phyloP scores from a whole-genome alignment of 768 basidiomycete species.

The Boletus tomentosulus region DNA sequence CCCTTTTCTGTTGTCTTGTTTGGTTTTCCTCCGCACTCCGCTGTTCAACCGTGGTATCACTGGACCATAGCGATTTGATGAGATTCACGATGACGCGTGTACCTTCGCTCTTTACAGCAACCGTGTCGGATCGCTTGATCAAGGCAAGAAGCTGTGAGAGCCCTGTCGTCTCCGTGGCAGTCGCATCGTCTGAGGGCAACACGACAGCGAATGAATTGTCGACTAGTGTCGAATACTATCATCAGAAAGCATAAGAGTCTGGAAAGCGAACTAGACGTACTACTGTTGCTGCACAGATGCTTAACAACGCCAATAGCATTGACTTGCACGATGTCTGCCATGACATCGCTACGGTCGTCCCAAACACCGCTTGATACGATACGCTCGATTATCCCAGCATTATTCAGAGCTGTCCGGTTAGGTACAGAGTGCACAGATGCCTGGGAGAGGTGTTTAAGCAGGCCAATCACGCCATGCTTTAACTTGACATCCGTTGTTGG shows the following conservation, averaged over 20 bases:
- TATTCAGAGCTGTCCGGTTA: conserved; percentile 57
- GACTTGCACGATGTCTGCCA: conserved; percentile 84
- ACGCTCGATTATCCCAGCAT: conserved; percentile 58
- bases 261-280: conserved; percentile 39
- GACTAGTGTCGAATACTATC: conserved; percentile 23
- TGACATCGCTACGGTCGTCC: conserved; percentile 65
- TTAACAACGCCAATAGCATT: conserved; percentile 86
- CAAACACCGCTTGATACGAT: conserved; percentile 65
- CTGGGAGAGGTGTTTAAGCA: conserved; percentile 84
- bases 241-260: conserved; percentile 30
- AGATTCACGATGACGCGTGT: conserved; percentile 86
- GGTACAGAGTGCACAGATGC: conserved; percentile 51
- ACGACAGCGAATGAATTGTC: conserved; percentile 51
- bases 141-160: conserved; percentile 71
- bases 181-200: conserved; percentile 36
- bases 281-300: conserved; percentile 74
- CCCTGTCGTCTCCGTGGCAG: conserved; percentile 39
- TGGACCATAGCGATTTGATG: conserved; percentile 72
- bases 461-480: conserved; percentile 83
- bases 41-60: conserved; percentile 34
- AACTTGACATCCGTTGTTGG: conserved; percentile 67
- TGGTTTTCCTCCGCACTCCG: conserved; percentile 31
- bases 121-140: conserved; percentile 71
- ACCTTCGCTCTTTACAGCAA: conserved; percentile 84
- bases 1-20: conserved; percentile 46